phyloP scores from a whole-genome alignment of 345 rosid species.

The Ceriops tagal region DNA sequence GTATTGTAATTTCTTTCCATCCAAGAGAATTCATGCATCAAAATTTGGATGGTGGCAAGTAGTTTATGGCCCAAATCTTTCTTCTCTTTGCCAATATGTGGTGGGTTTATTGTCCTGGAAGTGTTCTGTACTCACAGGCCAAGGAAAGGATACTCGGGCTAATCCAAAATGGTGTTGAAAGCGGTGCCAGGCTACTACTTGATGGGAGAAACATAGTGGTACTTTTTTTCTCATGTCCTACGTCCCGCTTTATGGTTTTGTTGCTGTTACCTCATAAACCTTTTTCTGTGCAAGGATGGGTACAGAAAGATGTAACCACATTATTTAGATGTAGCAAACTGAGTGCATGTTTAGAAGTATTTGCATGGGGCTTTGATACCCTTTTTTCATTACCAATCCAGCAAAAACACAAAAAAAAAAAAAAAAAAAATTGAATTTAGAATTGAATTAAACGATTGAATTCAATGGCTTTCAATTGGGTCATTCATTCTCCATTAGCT shows the following conservation, averaged over 20 bases:
- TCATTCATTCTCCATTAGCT: slow-evolving; percentile 7
- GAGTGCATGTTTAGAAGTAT: not conserved
- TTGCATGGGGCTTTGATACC: not conserved
- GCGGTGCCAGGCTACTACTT: slow-evolving; percentile 79
- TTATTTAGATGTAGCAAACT: not conserved
- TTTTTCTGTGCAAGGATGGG: not conserved
- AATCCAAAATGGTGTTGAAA: slow-evolving; percentile 77
- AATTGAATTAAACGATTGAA: no score
- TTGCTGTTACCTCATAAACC: not conserved
- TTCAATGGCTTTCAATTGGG: not conserved
- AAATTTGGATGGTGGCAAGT: not conserved
- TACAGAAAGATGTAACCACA: not conserved
- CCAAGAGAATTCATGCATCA: no score
- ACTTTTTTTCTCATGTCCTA: slow-evolving; percentile 11
- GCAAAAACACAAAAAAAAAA: no score
- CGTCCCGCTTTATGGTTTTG: slow-evolving; percentile 1
- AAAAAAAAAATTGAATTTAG: no score
- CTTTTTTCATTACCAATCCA: no score
- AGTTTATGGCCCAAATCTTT: not conserved
- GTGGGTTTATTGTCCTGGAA: not conserved
- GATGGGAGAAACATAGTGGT: slow-evolving; percentile 90
- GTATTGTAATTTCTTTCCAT: no score
- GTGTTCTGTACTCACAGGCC: slow-evolving; percentile 52
- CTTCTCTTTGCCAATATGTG: not conserved
- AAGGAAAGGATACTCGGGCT: slow-evolving; percentile 76